Conservation (phyloP, 805 yeast genomes). For the Pichia scutulata region DNA sequence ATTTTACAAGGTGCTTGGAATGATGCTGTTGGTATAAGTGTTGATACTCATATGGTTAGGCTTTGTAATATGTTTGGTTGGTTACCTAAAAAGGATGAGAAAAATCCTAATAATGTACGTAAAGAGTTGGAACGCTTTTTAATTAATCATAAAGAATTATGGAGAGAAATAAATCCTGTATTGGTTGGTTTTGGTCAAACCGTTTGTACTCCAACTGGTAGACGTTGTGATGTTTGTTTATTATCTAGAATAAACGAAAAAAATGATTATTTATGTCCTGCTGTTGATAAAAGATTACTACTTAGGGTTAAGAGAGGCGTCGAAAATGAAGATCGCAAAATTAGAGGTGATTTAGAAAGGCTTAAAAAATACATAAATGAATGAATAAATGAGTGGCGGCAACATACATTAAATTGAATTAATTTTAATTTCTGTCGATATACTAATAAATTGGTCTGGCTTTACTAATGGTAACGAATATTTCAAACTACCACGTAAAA, state of each 20-base stretch:
- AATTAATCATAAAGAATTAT: slow-evolving; percentile 46
- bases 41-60: slow-evolving; percentile 85
- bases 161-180: slow-evolving; percentile 82
- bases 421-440: slow-evolving; percentile 22
- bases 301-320: slow-evolving; percentile 24
- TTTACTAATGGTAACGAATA: slow-evolving; percentile 25
- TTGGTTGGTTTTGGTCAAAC: slow-evolving; percentile 93
- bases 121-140: slow-evolving; percentile 64
- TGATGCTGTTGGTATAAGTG: slow-evolving; percentile 77
- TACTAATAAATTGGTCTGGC: slow-evolving; percentile 22
- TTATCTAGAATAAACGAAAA: slow-evolving; percentile 21
- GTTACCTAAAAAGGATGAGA: slow-evolving; percentile 40
- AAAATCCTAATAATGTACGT: slow-evolving; percentile 73
- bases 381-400: neutral
- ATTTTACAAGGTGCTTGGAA: slow-evolving; percentile 80
- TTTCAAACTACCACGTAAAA: slow-evolving; percentile 27
- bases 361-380: slow-evolving; percentile 29
- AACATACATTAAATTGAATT: slow-evolving; percentile 9
- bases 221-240: slow-evolving; percentile 65
- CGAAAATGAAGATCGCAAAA: slow-evolving; percentile 17
- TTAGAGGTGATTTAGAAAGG: slow-evolving; percentile 37
- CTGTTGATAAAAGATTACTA: slow-evolving; percentile 42
- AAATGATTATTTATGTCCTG: slow-evolving; percentile 43
- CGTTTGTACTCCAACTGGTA: slow-evolving; percentile 65
- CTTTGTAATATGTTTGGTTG: slow-evolving; percentile 75